Percentiles rank a stretch among this genome's conserved stretches.
phyloP scores from a whole-genome alignment of 805 yeast genomes.

The Suhomyces vadensis region DNA sequence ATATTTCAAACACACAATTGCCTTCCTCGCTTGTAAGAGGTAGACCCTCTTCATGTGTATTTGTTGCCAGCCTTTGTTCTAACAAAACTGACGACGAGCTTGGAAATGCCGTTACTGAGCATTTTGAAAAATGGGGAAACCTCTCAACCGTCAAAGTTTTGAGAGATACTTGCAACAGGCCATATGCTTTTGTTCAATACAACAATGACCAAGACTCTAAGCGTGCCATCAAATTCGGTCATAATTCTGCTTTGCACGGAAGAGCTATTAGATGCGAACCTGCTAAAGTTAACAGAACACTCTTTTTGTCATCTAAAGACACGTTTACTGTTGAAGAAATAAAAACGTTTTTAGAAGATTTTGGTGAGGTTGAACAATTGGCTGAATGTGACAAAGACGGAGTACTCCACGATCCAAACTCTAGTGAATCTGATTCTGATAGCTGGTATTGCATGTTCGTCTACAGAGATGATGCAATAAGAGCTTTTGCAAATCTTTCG shows the following conservation, averaged over 20 bases:
- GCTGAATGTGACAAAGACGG: constrained; percentile 43
- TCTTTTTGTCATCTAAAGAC: constrained; percentile 51
- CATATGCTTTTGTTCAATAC: constrained; percentile 92
- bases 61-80: constrained; percentile 81
- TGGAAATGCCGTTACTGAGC: constrained; percentile 64
- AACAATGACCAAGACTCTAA: constrained; percentile 67
- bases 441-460: constrained; percentile 79
- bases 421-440: constrained; percentile 23
- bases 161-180: constrained; percentile 76
- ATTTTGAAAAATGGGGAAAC: constrained; percentile 70
- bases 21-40: constrained; percentile 32
- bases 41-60: constrained; percentile 82
- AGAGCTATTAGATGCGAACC: constrained; percentile 83
- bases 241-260: constrained; percentile 67
- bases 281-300: constrained; percentile 88
- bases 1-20: neutral
- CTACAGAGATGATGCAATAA: constrained; percentile 83
- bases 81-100: constrained; percentile 68
- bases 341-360: constrained; percentile 42
- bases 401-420: constrained; percentile 11
- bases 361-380: constrained; percentile 77
- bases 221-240: constrained; percentile 66
- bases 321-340: constrained; percentile 34
- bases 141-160: constrained; percentile 76
- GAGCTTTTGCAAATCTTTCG: constrained; percentile 73